These are phyloP conservation scores for Fusarium oligoseptatum DNA, from an alignment of 2,329 filamentous ascomycete genomes.

Conservation along the genomic window DNA sequence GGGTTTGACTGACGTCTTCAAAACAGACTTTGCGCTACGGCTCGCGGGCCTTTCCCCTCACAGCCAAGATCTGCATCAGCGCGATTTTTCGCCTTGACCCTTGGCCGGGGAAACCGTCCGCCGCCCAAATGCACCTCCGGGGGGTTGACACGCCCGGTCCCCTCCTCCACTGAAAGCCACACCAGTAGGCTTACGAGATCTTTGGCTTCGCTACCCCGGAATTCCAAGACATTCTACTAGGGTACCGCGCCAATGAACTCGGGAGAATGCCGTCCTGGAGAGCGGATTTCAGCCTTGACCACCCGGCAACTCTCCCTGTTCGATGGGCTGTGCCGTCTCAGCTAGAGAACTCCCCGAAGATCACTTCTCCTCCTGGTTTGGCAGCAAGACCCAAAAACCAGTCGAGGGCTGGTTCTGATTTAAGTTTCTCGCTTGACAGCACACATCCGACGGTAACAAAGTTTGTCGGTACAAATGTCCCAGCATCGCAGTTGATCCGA, in stretches of 20 bases:
- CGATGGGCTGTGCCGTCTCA: conserved; percentile 20
- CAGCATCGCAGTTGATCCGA: conserved; percentile 16
- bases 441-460: conserved; percentile 16
- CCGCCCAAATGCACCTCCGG: conserved; percentile 13
- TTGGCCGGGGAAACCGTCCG: neutral
- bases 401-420: neutral
- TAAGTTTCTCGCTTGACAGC: conserved; percentile 5
- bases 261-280: neutral
- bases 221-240: neutral
- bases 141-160: conserved; percentile 17
- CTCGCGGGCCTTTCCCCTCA: neutral
- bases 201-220: neutral
- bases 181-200: neutral
- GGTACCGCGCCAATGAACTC: neutral
- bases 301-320: neutral
- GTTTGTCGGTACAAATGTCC: conserved; percentile 22
- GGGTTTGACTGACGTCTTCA: conserved; percentile 1
- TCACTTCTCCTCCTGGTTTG: conserved; percentile 2
- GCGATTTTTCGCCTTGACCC: conserved; percentile 24
- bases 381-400: neutral
- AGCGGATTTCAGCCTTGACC: neutral
- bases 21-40: conserved; percentile 20
- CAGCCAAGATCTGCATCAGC: conserved; percentile 23
- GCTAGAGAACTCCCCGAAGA: conserved; percentile 16
- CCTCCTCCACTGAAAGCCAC: neutral